Base-by-base conservation (phyloP, 2,329 filamentous ascomycete genomes). In the Exophiala calicioides region DNA sequence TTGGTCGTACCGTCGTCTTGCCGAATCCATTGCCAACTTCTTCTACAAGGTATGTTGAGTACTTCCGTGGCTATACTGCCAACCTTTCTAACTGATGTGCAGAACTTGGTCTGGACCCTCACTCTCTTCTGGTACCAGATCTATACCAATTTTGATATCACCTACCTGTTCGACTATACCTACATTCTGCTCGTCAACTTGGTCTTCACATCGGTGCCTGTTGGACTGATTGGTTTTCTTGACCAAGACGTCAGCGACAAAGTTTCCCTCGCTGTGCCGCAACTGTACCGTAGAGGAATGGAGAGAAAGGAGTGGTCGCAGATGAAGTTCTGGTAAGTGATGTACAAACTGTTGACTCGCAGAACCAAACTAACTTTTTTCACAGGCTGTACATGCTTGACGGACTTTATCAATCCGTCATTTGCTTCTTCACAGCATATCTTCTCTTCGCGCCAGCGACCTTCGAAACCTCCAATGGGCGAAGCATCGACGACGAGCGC, bases 51-150 rank as follows among this genome's bases (percentile, higher is more conserved):
- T 82, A 65, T 62, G 71, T 55, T n/a, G n/a, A n/a, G n/a, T n/a
- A n/a, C n/a, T n/a, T n/a, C n/a, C 29, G 2, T 33, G 5, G 23
- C 9, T 15, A 34, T 18, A 21, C 35, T 32, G 13, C 7, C 6
- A 16, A 13, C 13, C n/a, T 8, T 33, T 15, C 32, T 47, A 58
- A 56, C 65, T 69, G 48, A 68, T 52, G 3, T 35, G 15, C 58
- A 84, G 85, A 98, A 97, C 74, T 86, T 98, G 69, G 86, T 97
- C 41, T 98, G 93, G 93, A 93, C 89, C 1, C 91, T 96, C 64
- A 81, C 86, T 32, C 86, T 98, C 48, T 96, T 97, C 78, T 97
- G 91, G 91, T 98, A 88, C 69, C 90, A 94, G 65, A 88, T 95
- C 44, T 98, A 86, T 70, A 89, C 87, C 75, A 86, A 95, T 70